A percentile compares a stretch with the other conserved stretches of the same genome.
Evolutionary conservation across 306 rosid species (phyloP).

Genomic region (Comarum palustre): DNA sequence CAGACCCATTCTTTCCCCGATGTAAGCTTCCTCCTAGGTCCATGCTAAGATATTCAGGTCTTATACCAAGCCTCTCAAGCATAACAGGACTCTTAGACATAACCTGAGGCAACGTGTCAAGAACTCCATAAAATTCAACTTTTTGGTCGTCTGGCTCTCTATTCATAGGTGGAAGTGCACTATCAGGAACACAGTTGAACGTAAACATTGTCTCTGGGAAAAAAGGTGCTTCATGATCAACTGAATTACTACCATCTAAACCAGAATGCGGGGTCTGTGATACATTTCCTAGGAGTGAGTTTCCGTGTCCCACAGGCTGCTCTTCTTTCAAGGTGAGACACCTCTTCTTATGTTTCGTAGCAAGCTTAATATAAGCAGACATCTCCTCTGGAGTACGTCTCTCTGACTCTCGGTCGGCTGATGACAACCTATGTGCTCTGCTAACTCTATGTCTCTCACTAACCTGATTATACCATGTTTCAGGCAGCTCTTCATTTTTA

Average conservation of each 20-base stretch:
- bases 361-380: constrained; percentile 50
- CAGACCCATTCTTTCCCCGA: constrained; percentile 51
- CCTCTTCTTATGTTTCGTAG: constrained; percentile 60
- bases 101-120: constrained; percentile 66
- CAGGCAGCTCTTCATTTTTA: constrained; percentile 63
- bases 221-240: constrained; percentile 39
- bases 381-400: constrained; percentile 74
- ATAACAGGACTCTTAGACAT: constrained; percentile 56
- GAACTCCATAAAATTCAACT: constrained; percentile 54
- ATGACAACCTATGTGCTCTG: constrained; percentile 47
- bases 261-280: constrained; percentile 42
- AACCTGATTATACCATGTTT: constrained; percentile 78
- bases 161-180: constrained; percentile 54
- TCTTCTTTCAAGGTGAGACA: constrained; percentile 62
- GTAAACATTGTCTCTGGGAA: constrained; percentile 73
- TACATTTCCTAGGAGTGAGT: constrained; percentile 37
- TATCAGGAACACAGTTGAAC: constrained; percentile 79
- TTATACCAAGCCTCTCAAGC: constrained; percentile 77
- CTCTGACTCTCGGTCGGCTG: constrained; percentile 48
- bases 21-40: constrained; percentile 54
- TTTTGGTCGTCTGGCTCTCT: constrained; percentile 47
- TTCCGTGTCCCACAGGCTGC: constrained; percentile 40
- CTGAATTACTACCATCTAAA: constrained; percentile 41
- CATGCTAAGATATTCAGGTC: constrained; percentile 53
- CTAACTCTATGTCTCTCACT: constrained; percentile 55